Evolutionary conservation across 106 monocot genomes (phyloP).

Genomic region (Dioscorea alata): DNA sequence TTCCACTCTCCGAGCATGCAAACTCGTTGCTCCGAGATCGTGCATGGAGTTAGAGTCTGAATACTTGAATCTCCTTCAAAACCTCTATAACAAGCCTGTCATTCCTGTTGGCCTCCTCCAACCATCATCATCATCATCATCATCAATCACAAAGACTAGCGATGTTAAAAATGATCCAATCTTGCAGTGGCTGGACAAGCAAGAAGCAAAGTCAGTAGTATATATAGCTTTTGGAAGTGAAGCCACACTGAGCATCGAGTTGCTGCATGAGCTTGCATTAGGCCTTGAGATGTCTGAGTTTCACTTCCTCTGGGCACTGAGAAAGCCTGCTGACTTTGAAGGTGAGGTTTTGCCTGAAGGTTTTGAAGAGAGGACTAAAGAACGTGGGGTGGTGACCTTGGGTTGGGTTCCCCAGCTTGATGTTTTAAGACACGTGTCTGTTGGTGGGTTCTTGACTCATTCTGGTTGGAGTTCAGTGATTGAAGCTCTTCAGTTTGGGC

Average conservation of each 20-base stretch:
- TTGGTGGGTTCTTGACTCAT: constrained; percentile 30
- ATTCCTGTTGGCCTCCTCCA: constrained; percentile 26
- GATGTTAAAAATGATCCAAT: background rate
- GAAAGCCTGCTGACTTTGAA: constrained; percentile 1
- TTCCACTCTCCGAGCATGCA: background rate
- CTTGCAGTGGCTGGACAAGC: constrained; percentile 20
- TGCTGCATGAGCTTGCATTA: constrained; percentile 20
- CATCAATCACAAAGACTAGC: background rate
- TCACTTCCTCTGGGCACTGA: constrained; percentile 33
- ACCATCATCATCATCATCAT: no score
- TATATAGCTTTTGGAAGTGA: constrained; percentile 32
- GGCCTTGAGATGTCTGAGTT: constrained; percentile 24
- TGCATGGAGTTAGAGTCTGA: constrained; percentile 22
- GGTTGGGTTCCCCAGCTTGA: constrained; percentile 26
- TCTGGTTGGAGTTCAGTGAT: constrained; percentile 25
- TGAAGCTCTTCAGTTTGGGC: constrained; percentile 10
- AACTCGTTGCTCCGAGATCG: constrained; percentile 11
- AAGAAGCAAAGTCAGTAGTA: constrained; percentile 5
- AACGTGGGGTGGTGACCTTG: constrained; percentile 9
- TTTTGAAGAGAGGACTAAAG: constrained; percentile 15
- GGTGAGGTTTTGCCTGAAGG: constrained; percentile 14
- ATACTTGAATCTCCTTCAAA: constrained; percentile 2
- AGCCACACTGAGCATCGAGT: constrained; percentile 11
- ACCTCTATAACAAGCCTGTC: constrained; percentile 28
- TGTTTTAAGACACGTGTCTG: constrained; percentile 20